Evolutionary conservation across 2,329 filamentous ascomycete genomes (phyloP), one percentile per base, ranked within the genome.

Genomic region (Aspergillus brasiliensis): DNA sequence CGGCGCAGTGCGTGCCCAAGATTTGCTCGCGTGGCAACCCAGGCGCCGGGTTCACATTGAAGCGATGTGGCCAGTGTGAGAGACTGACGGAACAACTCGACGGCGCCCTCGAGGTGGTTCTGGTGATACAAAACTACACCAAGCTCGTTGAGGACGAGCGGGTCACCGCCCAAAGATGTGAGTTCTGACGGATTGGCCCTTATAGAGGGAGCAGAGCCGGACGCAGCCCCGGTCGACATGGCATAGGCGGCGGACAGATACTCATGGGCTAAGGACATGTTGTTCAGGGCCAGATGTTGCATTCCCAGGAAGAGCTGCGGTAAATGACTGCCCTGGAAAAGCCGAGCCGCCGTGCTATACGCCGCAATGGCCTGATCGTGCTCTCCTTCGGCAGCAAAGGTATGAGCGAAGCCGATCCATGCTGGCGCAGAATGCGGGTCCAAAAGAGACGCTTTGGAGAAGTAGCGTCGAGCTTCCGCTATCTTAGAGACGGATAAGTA

Each of bases 391-490:
- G 92, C 93, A 1, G 95, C 95, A 74, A 99, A 99, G 0, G 95
- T 99, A 75, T 99, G 96, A 1, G 95, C 95, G 72, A 99, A 99
- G 1, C 96, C 95, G 65, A 99, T 98, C 95, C 95, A 99, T 3
- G 95, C 95, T 1, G 95, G 91, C 0, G 94, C 94, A 69, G 97
- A 99, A 78, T 98, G 94, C 6, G 94, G 91, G 72, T 99, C 93
- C 88, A 99, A 94, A 82, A 98, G 90, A 65, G 91, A 96, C 4
- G 96, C 91, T 78, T 99, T 99, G 71, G 91, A 96, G 76, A 99
- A 99, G 81, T 95, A 99, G 40, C 94, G 88, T 10, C 95, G 88
- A 8, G 96, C 93, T 77, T 99, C 95, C 3, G 95, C 90, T 59
- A 99, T 92, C 70, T 92, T 93, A 67, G 88, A 86, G 56, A 93